These are phyloP conservation scores for Phialemonium atrogriseum DNA, from an alignment of 2,329 filamentous ascomycete species.

Conservation along the genomic window DNA sequence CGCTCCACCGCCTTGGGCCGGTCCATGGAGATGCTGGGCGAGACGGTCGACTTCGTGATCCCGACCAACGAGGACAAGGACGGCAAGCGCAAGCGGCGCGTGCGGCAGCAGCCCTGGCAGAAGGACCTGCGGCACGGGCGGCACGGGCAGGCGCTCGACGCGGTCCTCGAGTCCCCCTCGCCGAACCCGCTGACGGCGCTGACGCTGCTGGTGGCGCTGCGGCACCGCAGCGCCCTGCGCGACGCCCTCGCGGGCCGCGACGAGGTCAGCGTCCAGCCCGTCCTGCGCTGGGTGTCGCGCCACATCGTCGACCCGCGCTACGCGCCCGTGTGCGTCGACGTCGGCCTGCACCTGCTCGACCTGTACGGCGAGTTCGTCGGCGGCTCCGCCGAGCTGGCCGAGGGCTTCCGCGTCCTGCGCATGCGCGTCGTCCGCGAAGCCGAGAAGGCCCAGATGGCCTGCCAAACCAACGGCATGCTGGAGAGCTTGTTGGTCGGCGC, in stretches of 20 bases:
- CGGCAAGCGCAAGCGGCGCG: conserved; percentile 40
- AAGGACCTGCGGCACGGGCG: conserved; percentile 67
- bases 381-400: conserved; percentile 63
- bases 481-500: conserved; percentile 54
- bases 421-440: conserved; percentile 66
- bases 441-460: conserved; percentile 75
- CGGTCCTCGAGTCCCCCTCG: conserved; percentile 52
- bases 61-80: conserved; percentile 48
- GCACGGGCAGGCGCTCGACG: conserved; percentile 71
- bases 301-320: conserved; percentile 79
- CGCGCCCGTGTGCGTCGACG: conserved; percentile 72
- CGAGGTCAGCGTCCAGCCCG: conserved; percentile 70
- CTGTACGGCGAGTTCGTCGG: conserved; percentile 77
- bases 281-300: conserved; percentile 74
- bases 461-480: conserved; percentile 79
- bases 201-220: conserved; percentile 73
- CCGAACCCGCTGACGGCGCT: conserved; percentile 54
- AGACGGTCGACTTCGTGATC: conserved; percentile 82
- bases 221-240: conserved; percentile 78
- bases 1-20: conserved; percentile 34
- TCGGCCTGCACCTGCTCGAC: conserved; percentile 74
- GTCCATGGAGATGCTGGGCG: conserved; percentile 71
- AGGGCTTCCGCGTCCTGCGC: conserved; percentile 60
- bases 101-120: conserved; percentile 71
- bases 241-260: conserved; percentile 74